Evolutionary conservation across 2,329 filamentous ascomycete species (phyloP).

Genomic region (Paecilomyces dactylethromorphus): DNA sequence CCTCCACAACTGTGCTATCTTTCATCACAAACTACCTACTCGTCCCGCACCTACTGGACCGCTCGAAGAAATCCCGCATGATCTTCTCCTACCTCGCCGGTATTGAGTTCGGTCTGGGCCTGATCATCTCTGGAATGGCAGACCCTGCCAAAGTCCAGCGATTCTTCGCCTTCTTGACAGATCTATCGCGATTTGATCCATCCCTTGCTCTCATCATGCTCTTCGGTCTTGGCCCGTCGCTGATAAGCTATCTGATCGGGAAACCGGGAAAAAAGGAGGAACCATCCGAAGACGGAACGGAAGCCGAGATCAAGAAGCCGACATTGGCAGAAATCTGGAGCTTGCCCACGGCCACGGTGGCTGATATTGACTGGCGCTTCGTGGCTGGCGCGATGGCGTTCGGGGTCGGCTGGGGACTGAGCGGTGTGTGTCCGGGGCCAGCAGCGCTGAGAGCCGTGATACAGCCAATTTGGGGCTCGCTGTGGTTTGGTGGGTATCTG

Average conservation of each 20-base stretch:
- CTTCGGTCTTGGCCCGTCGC: conserved; percentile 44
- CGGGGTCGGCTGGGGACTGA: conserved; percentile 47
- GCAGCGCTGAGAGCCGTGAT: conserved; percentile 40
- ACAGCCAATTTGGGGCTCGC: conserved; percentile 43
- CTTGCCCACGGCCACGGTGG: conserved; percentile 39
- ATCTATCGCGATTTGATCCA: conserved; percentile 43
- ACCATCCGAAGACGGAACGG: conserved; percentile 13
- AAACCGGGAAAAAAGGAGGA: conserved; percentile 27
- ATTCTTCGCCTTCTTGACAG: conserved; percentile 42
- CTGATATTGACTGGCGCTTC: conserved; percentile 45
- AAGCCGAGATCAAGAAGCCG: conserved; percentile 28
- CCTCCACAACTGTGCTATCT: conserved; percentile 21
- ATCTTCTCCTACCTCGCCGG: conserved; percentile 41
- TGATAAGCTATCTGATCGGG: conserved; percentile 26
- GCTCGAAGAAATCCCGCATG: conserved; percentile 23
- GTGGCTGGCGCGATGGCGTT: conserved; percentile 42
- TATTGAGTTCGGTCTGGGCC: conserved; percentile 45
- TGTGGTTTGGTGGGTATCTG: conserved; percentile 43
- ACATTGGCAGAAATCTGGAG: conserved; percentile 36
- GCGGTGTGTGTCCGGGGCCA: conserved; percentile 47
- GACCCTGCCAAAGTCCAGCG: conserved; percentile 44
- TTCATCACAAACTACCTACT: conserved; percentile 27
- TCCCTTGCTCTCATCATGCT: conserved; percentile 44
- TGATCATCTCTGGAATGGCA: conserved; percentile 48
- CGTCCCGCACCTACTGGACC: conserved; percentile 21